Conservation (phyloP, 495 filamentous ascomycete genomes). For the Sordaria brevicollis region DNA sequence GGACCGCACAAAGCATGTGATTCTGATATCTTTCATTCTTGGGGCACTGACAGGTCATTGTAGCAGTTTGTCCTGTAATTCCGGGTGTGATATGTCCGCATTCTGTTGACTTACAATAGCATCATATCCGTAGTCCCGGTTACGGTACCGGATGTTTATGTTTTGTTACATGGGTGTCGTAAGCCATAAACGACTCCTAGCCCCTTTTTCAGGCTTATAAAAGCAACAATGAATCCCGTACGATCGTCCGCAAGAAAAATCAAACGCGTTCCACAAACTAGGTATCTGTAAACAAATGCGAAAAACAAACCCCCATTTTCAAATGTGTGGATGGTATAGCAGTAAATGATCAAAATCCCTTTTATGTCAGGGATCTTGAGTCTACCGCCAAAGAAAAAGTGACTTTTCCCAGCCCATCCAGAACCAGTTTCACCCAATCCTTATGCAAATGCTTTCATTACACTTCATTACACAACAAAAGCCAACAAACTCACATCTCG, state of each 20-base stretch:
- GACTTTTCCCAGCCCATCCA: not conserved
- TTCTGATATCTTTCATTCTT: not conserved
- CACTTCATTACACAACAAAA: not conserved
- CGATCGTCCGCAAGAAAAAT: not conserved
- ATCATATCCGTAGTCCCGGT: not conserved
- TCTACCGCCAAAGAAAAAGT: not conserved
- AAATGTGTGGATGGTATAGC: conserved; percentile 2
- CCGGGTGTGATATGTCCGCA: not conserved
- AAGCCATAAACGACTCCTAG: not conserved
- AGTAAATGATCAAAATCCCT: not conserved
- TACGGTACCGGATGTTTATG: not conserved
- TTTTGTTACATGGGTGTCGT: not conserved
- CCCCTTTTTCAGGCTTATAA: not conserved
- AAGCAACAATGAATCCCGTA: not conserved
- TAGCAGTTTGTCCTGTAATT: not conserved
- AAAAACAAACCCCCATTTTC: not conserved
- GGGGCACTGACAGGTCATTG: not conserved
- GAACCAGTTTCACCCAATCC: not conserved
- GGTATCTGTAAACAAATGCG: not conserved
- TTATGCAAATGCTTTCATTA: not conserved
- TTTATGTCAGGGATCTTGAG: not conserved
- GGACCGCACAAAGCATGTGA: not conserved
- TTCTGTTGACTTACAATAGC: not conserved
- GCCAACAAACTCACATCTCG: conserved; percentile 37
- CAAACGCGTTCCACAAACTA: not conserved